phyloP scores from a whole-genome alignment of 140 eudicot species.

The Anethum foeniculum region DNA sequence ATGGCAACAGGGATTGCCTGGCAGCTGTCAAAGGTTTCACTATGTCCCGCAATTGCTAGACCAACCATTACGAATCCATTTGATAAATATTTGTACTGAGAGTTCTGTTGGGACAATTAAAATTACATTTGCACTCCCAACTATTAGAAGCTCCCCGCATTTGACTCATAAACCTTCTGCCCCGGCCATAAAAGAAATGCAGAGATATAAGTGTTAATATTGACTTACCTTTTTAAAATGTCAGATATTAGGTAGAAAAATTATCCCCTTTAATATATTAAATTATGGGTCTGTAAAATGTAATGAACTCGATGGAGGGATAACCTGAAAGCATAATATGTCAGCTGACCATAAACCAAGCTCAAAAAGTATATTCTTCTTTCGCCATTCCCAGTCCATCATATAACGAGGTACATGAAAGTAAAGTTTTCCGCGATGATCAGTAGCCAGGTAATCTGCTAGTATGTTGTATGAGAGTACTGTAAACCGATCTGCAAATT shows the following conservation, averaged over 20 bases:
- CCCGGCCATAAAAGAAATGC: background rate
- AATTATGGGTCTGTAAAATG: background rate
- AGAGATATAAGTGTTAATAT: background rate
- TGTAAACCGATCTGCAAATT: conserved; percentile 60
- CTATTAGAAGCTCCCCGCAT: background rate
- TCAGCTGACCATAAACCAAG: conserved; percentile 92
- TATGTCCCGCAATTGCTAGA: conserved; percentile 1
- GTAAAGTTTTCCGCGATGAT: conserved; percentile 62
- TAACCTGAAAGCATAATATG: conserved; percentile 83
- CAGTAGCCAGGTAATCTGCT: conserved; percentile 79
- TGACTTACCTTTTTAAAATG: background rate
- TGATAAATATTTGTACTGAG: background rate
- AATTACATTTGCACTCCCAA: background rate
- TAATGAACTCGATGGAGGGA: background rate
- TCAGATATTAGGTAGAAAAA: background rate
- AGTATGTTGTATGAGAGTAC: conserved; percentile 86
- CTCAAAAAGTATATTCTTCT: conserved; percentile 59
- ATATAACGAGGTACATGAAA: conserved; percentile 70
- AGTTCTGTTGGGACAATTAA: background rate
- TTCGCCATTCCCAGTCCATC: conserved; percentile 78
- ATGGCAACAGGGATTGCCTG: background rate
- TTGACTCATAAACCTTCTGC: background rate
- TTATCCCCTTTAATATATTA: background rate
- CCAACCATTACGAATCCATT: background rate
- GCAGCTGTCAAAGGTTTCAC: background rate